phyloP scores from a whole-genome alignment of 805 yeast genomes.

The Ogataea kodamae region DNA sequence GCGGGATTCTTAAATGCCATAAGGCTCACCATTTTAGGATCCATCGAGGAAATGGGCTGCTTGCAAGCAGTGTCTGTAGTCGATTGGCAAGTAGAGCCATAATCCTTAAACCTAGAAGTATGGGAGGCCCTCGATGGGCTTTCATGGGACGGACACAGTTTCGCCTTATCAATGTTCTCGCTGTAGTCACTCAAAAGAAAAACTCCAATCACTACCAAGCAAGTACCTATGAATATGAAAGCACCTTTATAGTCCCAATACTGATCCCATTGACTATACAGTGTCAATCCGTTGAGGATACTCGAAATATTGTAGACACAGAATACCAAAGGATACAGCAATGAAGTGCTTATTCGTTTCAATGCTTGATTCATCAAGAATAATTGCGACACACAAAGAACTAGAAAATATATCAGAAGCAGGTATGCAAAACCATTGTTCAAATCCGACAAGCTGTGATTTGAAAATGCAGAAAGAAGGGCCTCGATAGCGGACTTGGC shows the following conservation, averaged over 20 bases:
- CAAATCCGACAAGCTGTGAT: slow-evolving; percentile 31
- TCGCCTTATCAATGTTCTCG: no score
- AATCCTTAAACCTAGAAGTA: no score
- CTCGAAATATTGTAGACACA: slow-evolving; percentile 75
- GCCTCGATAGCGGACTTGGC: slow-evolving; percentile 84
- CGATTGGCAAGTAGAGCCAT: no score
- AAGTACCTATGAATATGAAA: slow-evolving; percentile 43
- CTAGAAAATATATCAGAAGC: slow-evolving; percentile 51
- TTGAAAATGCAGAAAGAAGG: slow-evolving; percentile 42
- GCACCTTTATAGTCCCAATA: slow-evolving; percentile 34
- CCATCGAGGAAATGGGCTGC: no score
- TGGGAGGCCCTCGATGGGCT: no score
- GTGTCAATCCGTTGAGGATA: slow-evolving; percentile 60
- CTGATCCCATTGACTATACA: slow-evolving; percentile 48
- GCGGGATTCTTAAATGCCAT: no score
- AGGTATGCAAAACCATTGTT: slow-evolving; percentile 43
- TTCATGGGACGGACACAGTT: no score
- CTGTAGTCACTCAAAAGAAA: slow-evolving; percentile 56
- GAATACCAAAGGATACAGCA: slow-evolving; percentile 81
- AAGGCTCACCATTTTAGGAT: no score
- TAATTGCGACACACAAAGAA: slow-evolving; percentile 67
- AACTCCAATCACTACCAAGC: slow-evolving; percentile 65
- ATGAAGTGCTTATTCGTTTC: slow-evolving; percentile 64
- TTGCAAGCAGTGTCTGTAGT: no score
- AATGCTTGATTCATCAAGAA: slow-evolving; percentile 73